phyloP scores from a whole-genome alignment of 2,329 filamentous ascomycete genomes.

The Dactylellina leptospora region DNA sequence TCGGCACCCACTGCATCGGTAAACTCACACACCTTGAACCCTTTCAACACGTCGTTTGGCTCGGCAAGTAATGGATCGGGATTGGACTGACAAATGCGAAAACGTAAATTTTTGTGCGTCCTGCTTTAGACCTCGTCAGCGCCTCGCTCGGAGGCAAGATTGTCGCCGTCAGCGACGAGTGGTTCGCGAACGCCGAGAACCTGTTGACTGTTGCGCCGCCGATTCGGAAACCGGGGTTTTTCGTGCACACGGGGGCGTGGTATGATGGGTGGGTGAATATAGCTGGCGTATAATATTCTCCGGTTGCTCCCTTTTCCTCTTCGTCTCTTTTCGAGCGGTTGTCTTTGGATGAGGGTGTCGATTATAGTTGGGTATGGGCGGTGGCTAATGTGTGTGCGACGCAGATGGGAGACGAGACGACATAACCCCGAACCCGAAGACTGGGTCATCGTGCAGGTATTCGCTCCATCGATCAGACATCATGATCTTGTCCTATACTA shows the following conservation, averaged over 20 bases:
- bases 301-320: conserved; percentile 5
- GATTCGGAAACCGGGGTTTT: conserved; percentile 72
- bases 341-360: background rate
- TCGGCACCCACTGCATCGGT: conserved; percentile 56
- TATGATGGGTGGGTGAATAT: conserved; percentile 70
- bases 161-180: conserved; percentile 73
- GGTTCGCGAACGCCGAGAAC: conserved; percentile 73
- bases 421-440: conserved; percentile 73
- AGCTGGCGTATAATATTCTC: background rate
- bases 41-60: background rate
- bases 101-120: background rate
- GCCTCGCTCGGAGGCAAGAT: conserved; percentile 71
- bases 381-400: conserved; percentile 6
- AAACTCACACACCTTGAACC: too few relatives aligned
- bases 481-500: background rate
- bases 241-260: conserved; percentile 75
- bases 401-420: conserved; percentile 67
- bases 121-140: conserved; percentile 69
- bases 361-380: background rate
- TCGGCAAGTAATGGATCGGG: background rate
- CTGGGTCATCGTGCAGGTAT: conserved; percentile 69
- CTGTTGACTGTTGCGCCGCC: conserved; percentile 72
- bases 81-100: conserved; percentile 23
- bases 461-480: background rate
- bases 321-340: background rate